Percentiles rank a stretch among this genome's conserved stretches.
These are phyloP conservation scores for Coniochaeta pulveracea DNA, from an alignment of 2,329 filamentous ascomycete species.

Conservation along the genomic window DNA sequence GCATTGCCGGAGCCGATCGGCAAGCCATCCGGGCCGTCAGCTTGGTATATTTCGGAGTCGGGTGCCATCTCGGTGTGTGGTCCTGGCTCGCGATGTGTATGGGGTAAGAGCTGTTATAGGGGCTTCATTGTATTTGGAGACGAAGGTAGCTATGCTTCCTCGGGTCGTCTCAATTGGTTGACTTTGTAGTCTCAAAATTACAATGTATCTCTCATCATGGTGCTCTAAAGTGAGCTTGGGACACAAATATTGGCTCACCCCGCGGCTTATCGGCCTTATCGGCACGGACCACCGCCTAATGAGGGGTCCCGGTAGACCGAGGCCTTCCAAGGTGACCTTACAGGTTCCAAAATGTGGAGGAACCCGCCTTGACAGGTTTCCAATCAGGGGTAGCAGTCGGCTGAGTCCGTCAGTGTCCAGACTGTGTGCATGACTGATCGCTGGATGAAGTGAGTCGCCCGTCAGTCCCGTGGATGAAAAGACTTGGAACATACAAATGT, in stretches of 20 bases:
- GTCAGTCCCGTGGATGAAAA: too few relatives aligned
- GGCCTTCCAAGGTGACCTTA: too few relatives aligned
- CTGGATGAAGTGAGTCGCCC: too few relatives aligned
- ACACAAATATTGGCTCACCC: too few relatives aligned
- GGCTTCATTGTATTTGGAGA: not conserved
- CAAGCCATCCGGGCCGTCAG: slow-evolving; percentile 1
- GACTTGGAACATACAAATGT: too few relatives aligned
- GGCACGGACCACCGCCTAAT: slow-evolving; percentile 1
- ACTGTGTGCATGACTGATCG: too few relatives aligned
- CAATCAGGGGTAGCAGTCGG: too few relatives aligned
- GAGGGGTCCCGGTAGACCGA: too few relatives aligned
- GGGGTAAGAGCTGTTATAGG: not conserved
- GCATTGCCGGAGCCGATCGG: not conserved
- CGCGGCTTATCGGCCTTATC: slow-evolving; percentile 6
- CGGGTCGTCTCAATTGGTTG: not conserved
- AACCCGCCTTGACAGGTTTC: too few relatives aligned
- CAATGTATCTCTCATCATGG: slow-evolving; percentile 19
- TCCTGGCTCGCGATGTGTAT: not conserved
- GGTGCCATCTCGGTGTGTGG: not conserved
- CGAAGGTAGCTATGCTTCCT: not conserved
- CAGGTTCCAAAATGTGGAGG: too few relatives aligned
- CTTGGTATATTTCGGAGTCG: slow-evolving; percentile 7
- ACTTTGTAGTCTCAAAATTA: slow-evolving; percentile 17
- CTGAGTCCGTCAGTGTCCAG: too few relatives aligned
- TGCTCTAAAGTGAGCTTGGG: slow-evolving; percentile 2